Evolutionary conservation across 139 green algal genomes (phyloP), one percentile per base, ranked within the genome.

Genomic region (Zygnema cylindricum): DNA sequence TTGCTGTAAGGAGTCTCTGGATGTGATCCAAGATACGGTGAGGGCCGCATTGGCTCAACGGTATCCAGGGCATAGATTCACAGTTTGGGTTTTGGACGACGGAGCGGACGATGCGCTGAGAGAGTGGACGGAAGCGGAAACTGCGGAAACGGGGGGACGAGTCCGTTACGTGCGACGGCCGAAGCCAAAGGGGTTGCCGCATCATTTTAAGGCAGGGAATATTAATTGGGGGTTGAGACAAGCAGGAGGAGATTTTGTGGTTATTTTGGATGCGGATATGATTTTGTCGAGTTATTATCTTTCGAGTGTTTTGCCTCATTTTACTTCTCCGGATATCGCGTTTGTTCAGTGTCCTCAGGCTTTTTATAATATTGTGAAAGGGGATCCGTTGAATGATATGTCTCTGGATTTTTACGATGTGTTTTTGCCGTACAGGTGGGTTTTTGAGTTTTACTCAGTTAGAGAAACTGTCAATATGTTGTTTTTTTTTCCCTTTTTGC

Each of bases 151-250:
- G 85, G 77, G 39, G 36, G 39, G 85, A 25, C 41, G 85, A 41
- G 36, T 89, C 76, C 43, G 81, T 36, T 90, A 90, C 39, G 39
- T 90, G 40, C 85, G 85, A 2, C 49, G 85, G 22, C 33, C 43
- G 43, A 90, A 90, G 78, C 77, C 43, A 30, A 87, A 90, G 83
- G 85, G 85, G n/a, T 3, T 90, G 55, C 85, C 85, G n/a, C 85
- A 90, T 69, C 85, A 90, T 76, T 90, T 88, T 55, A 90, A 90
- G 49, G 85, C 85, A 1, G 85, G 85, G 33, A 90, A 90, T 79
- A 88, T 90, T 69, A 90, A 90, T 76, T 90, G 43, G 22, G 85
- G 77, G 0, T 36, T 90, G 0, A n/a, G 35, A 3, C 54, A 90
- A 30, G 85, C 78, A 2, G 82, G 38, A 33, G 85, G 85, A 2